Percentiles rank a stretch among this genome's conserved stretches.
Evolutionary conservation across 2,329 filamentous ascomycete species (phyloP).

Genomic region (Byssochlamys sp.): DNA sequence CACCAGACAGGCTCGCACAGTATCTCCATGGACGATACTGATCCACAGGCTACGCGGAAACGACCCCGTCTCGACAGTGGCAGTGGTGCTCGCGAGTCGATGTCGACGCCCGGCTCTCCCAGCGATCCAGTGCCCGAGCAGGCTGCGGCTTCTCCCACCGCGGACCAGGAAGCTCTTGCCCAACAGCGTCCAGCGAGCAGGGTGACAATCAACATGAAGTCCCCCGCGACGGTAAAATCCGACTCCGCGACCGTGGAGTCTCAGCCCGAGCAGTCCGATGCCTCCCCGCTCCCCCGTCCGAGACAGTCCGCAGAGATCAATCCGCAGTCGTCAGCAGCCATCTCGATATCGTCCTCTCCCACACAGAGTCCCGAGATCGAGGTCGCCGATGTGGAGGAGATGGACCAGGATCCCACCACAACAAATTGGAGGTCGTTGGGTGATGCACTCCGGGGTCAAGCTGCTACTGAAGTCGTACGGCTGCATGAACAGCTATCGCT

Average conservation of each 20-base stretch:
- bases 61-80: constrained; percentile 40
- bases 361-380: constrained; percentile 40
- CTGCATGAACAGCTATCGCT: constrained; percentile 23
- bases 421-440: constrained; percentile 35
- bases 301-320: constrained; percentile 10
- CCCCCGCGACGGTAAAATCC: constrained; percentile 18
- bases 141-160: constrained; percentile 19
- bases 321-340: constrained; percentile 17
- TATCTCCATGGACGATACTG: constrained; percentile 33
- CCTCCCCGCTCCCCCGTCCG: constrained; percentile 6
- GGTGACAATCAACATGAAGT: constrained; percentile 41
- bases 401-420: constrained; percentile 37
- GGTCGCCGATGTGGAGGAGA: constrained; percentile 41
- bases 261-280: constrained; percentile 7
- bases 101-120: constrained; percentile 21
- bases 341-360: constrained; percentile 36
- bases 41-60: constrained; percentile 34
- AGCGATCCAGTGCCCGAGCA: constrained; percentile 9
- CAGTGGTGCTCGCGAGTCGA: constrained; percentile 24
- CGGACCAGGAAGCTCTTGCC: constrained; percentile 19
- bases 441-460: constrained; percentile 23
- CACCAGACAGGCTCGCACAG: constrained; percentile 14
- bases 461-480: constrained; percentile 25
- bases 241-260: constrained; percentile 7
- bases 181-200: constrained; percentile 32